Base-by-base conservation (phyloP, 352 stramenopile species). In the Globisporangium paroecandrum region DNA sequence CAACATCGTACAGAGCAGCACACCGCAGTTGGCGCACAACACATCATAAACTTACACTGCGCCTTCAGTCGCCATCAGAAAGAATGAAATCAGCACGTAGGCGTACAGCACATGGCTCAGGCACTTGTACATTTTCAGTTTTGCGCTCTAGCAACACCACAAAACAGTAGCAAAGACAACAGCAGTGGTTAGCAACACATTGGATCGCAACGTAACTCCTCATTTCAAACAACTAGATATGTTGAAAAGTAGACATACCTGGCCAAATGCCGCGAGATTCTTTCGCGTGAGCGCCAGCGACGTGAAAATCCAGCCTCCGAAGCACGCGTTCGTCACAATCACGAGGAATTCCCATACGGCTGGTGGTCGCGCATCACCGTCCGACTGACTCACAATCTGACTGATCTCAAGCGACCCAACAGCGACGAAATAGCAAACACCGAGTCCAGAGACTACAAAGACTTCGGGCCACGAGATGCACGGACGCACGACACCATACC, bases 231-330 rank as follows among this genome's bases (percentile, higher is more conserved):
- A 18, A 5, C 36, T 20, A 25, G 18, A 34, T 12, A 60, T 5
- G 15, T 8, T 51, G 6, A 36, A 38, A 20, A 3, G 59, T 15
- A 15, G 8, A 63, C 63, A 3, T 61, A 91, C 83, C 79, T 96
- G 89, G 10, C 85, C 84, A 63, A 91, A 95, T 4, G 77, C 78
- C 7, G 75, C 78, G n/a, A 96, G 77, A 27, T 93, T 94, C 71
- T 89, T 90, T 38, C 82, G 79, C 12, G 89, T 95, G 12, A 95
- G 71, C 20, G 82, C 70, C 9, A 96, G 70, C 3, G 89, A 94
- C 58, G 83, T 72, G 71, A 93, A 96, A 62, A 96, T 96, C 89
- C 89, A 96, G 0, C 83, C 84, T 18, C 77, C 83, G 77, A 96
- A 96, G 67, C 89, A 96, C 2, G 65, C 66, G 65, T 96, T 93